A percentile compares a stretch with the other conserved stretches of the same genome.
Evolutionary conservation across 306 rosid species (phyloP).

Genomic region (Cucumis sativus): DNA sequence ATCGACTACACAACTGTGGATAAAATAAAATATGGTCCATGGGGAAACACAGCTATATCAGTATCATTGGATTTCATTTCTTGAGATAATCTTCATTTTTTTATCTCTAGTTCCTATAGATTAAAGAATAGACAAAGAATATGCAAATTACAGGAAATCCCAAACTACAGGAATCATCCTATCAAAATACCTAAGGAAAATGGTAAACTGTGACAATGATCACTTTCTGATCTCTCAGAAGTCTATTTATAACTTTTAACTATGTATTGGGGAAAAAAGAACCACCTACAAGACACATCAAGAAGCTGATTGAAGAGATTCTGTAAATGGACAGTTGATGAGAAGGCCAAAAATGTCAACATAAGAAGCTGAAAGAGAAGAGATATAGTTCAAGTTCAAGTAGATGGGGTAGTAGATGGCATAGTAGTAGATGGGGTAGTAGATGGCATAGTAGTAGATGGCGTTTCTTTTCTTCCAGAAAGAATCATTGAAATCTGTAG

Average conservation of each 20-base stretch:
- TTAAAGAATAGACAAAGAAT: not conserved
- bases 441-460: not conserved
- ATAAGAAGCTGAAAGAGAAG: not conserved
- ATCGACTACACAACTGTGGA: not conserved
- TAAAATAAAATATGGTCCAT: not conserved
- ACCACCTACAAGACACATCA: too few species aligned
- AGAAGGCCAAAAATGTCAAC: not conserved
- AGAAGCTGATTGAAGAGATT: not conserved
- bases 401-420: too few species aligned
- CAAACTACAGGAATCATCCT: not conserved
- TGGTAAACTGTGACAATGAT: not conserved
- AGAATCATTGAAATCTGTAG: conserved; percentile 93
- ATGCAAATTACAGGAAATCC: not conserved
- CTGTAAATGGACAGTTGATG: not conserved
- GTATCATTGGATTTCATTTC: not conserved
- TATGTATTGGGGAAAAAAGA: not conserved
- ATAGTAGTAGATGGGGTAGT: too few species aligned
- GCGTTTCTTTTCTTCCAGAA: conserved; percentile 55
- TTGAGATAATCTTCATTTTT: not conserved
- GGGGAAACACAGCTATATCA: not conserved
- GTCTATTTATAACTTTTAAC: not conserved
- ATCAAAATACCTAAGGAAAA: not conserved
- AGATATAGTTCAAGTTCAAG: not conserved
- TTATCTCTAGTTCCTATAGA: not conserved
- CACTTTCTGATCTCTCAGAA: not conserved